Evolutionary conservation across 768 basidiomycete genomes (phyloP), one percentile per base, ranked within the genome.

Genomic region (Auriscalpium vulgare): DNA sequence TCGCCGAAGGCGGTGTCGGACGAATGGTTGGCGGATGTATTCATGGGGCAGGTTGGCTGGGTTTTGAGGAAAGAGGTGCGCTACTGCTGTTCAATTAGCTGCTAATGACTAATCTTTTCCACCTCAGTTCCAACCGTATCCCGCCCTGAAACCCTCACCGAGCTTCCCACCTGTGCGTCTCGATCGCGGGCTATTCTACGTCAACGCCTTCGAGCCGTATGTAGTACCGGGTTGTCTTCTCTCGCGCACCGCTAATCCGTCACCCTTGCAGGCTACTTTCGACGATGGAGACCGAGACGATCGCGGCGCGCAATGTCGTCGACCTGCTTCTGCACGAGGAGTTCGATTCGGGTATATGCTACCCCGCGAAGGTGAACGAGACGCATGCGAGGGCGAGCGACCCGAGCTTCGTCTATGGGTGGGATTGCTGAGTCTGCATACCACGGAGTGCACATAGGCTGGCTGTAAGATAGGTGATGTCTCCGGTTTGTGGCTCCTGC

Each of bases 201-300:
- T 93, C 48, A 95, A 94, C 62, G 83, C 89, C 1, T 88, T 97
- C 60, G 95, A 98, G 73, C 85, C 91, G 82, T 88, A 72, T 65
- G 85, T 80, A 8, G 36, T 2, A 10, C 54, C 44, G 14, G 53
- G 50, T n/a, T 10, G 29, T 8, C 17, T 10, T 14, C 35, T 6
- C 11, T 53, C 47, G 13, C 53, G 50, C 53, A 51, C 47, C 44
- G 29, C 43, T 47, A 16, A 37, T 34, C 55, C 57, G 29, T n/a
- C 29, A 16, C 44, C 19, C 48, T 40, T 59, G 10, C 57, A 89
- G 88, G 35, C 81, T 91, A 63, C 87, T 94, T 47, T 89, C 85
- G 13, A 92, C 91, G 7, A 97, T 97, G 95, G 95, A 97, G 69
- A 95, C 93, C 0, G 85, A 94, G 70, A 92, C 90, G 0, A 68